These are phyloP conservation scores for Fusarium phyllophilum DNA, from an alignment of 2,329 filamentous ascomycete genomes.

Conservation along the genomic window DNA sequence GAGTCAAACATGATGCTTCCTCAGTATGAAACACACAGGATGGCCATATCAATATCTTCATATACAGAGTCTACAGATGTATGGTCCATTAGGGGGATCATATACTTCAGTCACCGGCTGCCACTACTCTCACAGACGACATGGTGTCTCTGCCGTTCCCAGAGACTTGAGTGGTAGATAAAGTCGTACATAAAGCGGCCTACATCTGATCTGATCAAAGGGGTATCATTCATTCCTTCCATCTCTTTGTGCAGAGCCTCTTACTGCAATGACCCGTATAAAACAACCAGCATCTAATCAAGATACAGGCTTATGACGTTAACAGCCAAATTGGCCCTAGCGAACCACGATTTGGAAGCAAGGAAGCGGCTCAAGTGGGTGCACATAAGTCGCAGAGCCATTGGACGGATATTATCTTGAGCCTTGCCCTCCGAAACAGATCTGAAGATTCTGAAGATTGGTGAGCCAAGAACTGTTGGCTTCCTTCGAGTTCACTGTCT, in stretches of 20 bases:
- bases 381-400: not conserved
- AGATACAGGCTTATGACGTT: not conserved
- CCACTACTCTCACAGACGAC: not conserved
- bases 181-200: slow-evolving; percentile 82
- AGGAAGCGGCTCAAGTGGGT: not conserved
- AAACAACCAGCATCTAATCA: not conserved
- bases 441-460: too few relatives aligned
- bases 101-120: not conserved
- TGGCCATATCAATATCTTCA: not conserved
- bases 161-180: slow-evolving; percentile 76
- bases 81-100: not conserved
- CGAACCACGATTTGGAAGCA: not conserved
- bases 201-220: slow-evolving; percentile 65
- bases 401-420: not conserved
- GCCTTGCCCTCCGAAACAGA: not conserved
- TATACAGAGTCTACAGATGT: not conserved
- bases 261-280: rapidly evolving
- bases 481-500: not conserved
- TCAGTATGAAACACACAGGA: not conserved
- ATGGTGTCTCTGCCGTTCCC: slow-evolving; percentile 54
- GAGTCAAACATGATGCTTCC: not conserved
- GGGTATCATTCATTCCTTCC: not conserved
- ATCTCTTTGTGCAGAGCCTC: not conserved
- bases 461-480: not conserved
- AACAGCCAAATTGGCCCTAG: not conserved